Percentiles rank a stretch among this genome's conserved stretches.
Evolutionary conservation across 1,284 basidiomycete species (phyloP).

Genomic region (Xerocomus nothofagi): DNA sequence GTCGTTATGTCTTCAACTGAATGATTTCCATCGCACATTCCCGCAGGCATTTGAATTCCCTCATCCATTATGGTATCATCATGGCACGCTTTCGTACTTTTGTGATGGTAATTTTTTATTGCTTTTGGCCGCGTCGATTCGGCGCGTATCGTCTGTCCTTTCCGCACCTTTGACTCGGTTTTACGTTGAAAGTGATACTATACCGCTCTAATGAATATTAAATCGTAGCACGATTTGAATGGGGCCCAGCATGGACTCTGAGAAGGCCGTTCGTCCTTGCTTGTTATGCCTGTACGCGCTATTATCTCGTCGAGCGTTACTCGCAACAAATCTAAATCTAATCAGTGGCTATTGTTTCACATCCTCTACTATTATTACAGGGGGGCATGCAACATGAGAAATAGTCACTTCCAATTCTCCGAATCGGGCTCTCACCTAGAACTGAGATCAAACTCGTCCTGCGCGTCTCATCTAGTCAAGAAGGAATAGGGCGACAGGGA

Average conservation of each 20-base stretch:
- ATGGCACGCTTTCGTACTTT: neutral
- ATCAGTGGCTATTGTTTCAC: no score
- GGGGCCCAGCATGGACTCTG: neutral
- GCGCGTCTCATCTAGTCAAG: no score
- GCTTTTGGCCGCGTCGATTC: conserved; percentile 7
- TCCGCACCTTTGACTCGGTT: conserved; percentile 1
- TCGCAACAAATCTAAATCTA: neutral
- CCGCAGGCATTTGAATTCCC: neutral
- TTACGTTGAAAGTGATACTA: neutral
- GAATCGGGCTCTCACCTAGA: no score
- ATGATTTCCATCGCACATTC: neutral
- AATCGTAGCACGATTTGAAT: neutral
- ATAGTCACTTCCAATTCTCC: no score
- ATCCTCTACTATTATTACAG: no score
- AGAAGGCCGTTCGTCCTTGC: no score
- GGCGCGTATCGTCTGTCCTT: conserved; percentile 10
- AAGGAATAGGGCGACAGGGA: no score
- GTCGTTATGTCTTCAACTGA: neutral
- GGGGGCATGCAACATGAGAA: no score
- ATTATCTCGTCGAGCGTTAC: neutral
- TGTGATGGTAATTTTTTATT: neutral
- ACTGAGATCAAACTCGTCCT: no score
- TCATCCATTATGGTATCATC: conserved; percentile 1
- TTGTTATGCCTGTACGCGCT: no score
- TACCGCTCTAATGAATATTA: conserved; percentile 1